Evolutionary conservation across 495 filamentous ascomycete species (phyloP).

Genomic region (Copromyces sp.): DNA sequence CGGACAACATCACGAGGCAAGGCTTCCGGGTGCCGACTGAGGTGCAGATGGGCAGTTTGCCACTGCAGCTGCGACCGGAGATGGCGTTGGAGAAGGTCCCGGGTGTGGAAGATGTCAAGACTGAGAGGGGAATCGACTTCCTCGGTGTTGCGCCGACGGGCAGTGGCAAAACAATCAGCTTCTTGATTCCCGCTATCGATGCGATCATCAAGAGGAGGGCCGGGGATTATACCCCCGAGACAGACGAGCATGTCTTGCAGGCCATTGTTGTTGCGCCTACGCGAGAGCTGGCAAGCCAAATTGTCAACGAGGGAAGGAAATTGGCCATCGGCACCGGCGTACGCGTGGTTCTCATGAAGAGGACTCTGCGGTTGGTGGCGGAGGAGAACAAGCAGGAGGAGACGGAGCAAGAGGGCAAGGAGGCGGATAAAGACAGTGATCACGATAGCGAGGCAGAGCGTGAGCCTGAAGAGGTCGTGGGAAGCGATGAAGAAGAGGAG

Average conservation of each 20-base stretch:
- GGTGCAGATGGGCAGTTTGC: conserved; percentile 81
- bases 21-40: conserved; percentile 83
- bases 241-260: conserved; percentile 42
- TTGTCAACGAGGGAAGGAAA: conserved; percentile 85
- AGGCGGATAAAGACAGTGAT: conserved; percentile 19
- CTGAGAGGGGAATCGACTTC: conserved; percentile 48
- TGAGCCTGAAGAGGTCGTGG: conserved; percentile 24
- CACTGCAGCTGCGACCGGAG: conserved; percentile 54
- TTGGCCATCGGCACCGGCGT: conserved; percentile 67
- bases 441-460: conserved; percentile 6
- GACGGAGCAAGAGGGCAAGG: conserved; percentile 33
- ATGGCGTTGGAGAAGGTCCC: conserved; percentile 26
- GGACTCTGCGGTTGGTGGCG: conserved; percentile 61
- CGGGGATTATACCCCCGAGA: conserved; percentile 14
- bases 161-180: conserved; percentile 93
- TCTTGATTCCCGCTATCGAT: conserved; percentile 78
- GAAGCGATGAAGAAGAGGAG: conserved; percentile 21
- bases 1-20: conserved; percentile 70
- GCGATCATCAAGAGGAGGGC: conserved; percentile 46
- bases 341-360: conserved; percentile 72
- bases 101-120: conserved; percentile 18
- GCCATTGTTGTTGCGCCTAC: conserved; percentile 82
- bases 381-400: conserved; percentile 29
- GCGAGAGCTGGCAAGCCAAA: conserved; percentile 83
- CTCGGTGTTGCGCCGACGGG: conserved; percentile 87